Base-by-base conservation (phyloP, 768 basidiomycete genomes). In the Gloeostereum incarnatum region DNA sequence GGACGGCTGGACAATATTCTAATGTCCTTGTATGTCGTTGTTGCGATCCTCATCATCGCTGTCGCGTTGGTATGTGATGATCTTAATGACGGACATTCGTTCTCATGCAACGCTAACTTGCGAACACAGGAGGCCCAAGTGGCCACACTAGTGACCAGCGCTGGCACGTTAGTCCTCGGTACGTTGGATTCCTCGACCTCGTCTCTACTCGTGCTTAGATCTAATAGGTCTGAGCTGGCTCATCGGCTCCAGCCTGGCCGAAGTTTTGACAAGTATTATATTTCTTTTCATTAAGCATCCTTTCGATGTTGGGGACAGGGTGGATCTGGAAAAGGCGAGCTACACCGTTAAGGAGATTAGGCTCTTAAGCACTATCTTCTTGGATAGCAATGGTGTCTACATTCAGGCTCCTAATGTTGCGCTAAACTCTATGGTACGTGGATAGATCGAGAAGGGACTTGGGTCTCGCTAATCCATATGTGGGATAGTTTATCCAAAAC, bases 281-380 rank as follows among this genome's bases (percentile, higher is more conserved):
- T 93, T 96, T 71, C 66, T 96, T 20, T 92, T 93, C 60, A 70
- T 90, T 56, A 87, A 87, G 50, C 81, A 85, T 52, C 82, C 81
- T 0, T 85, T 80, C 64, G 85, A 88, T 56, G 84, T 88, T 18
- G 82, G 83, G 18, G 87, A 90, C 58, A 62, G 81, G 32, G 69
- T 93, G 35, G 61, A 59, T 36, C 44, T 81, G 32, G 59, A 63
- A 38, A 66, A 64, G 19, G 61, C 68, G 23, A 62, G 52, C 6
- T 91, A 84, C 54, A 85, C 83, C 1, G 88, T 94, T 43, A 86
- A 84, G 52, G 88, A 92, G 57, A 93, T 96, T 56, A 71, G 81
- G 20, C 69, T 96, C 21, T 69, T 93, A 40, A 84, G 77, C 39
- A 88, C 82, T 6, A 62, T 86, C 27, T 76, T 90, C 56, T 52